phyloP scores from a whole-genome alignment of 768 basidiomycete genomes.

The Rhodotorula diobovata region DNA sequence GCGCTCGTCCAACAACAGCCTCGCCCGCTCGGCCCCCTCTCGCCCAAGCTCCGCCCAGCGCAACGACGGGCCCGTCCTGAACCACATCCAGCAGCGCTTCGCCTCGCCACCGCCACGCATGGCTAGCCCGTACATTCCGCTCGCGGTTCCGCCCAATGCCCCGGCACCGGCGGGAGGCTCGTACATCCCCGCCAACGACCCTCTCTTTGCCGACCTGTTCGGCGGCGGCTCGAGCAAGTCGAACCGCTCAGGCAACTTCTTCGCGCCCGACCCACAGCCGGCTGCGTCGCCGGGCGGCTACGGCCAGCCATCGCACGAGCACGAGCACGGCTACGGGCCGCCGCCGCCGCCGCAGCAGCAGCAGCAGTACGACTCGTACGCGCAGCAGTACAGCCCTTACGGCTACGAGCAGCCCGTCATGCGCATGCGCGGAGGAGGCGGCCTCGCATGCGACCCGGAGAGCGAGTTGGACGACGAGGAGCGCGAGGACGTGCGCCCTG shows the following conservation, averaged over 20 bases:
- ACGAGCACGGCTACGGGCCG: background rate
- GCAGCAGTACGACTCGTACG: background rate
- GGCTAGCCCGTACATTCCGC: conserved; percentile 19
- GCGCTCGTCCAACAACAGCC: background rate
- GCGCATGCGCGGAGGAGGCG: conserved; percentile 24
- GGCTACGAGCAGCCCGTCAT: conserved; percentile 12
- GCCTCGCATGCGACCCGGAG: background rate
- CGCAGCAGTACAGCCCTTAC: conserved; percentile 1
- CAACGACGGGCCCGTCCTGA: conserved; percentile 26
- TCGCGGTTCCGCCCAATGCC: background rate
- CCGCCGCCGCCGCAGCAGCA: conserved; percentile 3
- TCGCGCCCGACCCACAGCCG: conserved; percentile 20
- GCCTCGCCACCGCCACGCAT: conserved; percentile 22
- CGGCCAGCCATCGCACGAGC: background rate
- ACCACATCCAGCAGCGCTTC: conserved; percentile 36
- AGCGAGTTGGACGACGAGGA: background rate
- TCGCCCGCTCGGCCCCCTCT: background rate
- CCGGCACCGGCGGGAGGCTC: background rate
- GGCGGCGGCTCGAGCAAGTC: background rate
- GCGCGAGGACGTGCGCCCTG: background rate
- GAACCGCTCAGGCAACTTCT: background rate
- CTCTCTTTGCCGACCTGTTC: conserved; percentile 24
- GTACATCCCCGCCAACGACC: conserved; percentile 29
- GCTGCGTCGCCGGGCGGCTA: background rate
- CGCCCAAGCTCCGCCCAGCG: conserved; percentile 2